phyloP scores from a whole-genome alignment of 176 grass and related monocot genomes.

The Hyparrhenia diplandra region DNA sequence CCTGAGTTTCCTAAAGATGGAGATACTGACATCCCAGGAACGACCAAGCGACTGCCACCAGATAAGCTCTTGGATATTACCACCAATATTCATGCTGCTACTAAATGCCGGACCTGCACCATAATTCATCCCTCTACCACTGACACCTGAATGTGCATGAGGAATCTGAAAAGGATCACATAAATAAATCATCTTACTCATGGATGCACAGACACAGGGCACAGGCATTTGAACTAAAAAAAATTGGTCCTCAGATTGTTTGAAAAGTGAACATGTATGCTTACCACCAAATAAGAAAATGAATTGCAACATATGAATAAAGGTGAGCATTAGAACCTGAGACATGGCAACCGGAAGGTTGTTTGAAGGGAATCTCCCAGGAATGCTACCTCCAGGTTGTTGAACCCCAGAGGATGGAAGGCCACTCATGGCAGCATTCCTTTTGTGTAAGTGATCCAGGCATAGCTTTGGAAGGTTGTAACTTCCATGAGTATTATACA shows the following conservation, averaged over 20 bases:
- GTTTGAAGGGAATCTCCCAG: constrained; percentile 79
- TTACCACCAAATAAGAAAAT: constrained; percentile 2
- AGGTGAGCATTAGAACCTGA: constrained; percentile 58
- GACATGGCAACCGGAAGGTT: constrained; percentile 84
- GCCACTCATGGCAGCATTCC: constrained; percentile 77
- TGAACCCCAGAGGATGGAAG: constrained; percentile 83
- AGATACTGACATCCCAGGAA: constrained; percentile 72
- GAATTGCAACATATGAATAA: not conserved
- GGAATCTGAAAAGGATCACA: constrained; percentile 59
- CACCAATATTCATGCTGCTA: constrained; percentile 73
- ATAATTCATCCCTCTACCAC: constrained; percentile 76
- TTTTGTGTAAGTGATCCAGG: constrained; percentile 69
- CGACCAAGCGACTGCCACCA: constrained; percentile 64
- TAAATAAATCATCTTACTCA: constrained; percentile 12
- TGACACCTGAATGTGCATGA: constrained; percentile 74
- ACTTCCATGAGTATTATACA: constrained; percentile 86
- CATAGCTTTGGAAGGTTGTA: constrained; percentile 83
- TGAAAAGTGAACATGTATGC: not conserved
- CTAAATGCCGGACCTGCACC: constrained; percentile 72
- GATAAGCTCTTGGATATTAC: constrained; percentile 80
- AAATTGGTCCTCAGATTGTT: constrained; percentile 21
- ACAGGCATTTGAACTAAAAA: constrained; percentile 13
- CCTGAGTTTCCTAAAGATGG: constrained; percentile 75
- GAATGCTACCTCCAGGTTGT: constrained; percentile 78
- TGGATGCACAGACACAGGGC: not conserved